phyloP scores from a whole-genome alignment of 768 basidiomycete species.

The Pisolithus marmoratus region DNA sequence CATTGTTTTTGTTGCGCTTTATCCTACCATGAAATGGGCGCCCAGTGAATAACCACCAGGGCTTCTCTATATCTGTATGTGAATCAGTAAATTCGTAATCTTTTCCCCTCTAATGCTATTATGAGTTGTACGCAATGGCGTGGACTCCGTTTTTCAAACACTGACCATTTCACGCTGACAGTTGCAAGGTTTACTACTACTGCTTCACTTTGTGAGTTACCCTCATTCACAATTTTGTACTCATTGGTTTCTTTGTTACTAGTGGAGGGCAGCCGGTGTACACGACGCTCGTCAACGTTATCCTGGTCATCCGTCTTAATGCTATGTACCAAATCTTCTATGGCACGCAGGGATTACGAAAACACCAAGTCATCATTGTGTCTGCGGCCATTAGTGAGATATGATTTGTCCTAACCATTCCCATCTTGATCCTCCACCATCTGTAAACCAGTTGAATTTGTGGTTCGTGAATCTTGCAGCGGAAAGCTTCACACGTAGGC shows the following conservation, averaged over 20 bases:
- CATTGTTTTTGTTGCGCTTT: not conserved
- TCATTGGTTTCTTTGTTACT: not conserved
- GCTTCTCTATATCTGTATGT: not conserved
- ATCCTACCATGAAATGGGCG: not conserved
- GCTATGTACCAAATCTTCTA: constrained; percentile 9
- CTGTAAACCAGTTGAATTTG: constrained; percentile 11
- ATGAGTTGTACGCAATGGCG: not conserved
- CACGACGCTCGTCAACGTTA: constrained; percentile 16
- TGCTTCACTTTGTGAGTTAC: constrained; percentile 15
- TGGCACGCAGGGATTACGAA: not conserved
- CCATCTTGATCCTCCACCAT: not conserved
- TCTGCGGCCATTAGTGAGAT: constrained; percentile 14
- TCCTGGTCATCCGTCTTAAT: constrained; percentile 16
- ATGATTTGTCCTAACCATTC: not conserved
- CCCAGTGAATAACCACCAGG: not conserved
- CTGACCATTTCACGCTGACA: not conserved
- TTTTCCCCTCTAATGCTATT: not conserved
- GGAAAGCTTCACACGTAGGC: not conserved
- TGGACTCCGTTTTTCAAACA: not conserved
- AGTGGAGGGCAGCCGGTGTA: constrained; percentile 18
- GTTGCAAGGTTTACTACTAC: constrained; percentile 19
- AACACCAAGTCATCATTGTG: not conserved
- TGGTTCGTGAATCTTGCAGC: constrained; percentile 7
- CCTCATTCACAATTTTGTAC: not conserved
- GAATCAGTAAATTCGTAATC: not conserved